These are phyloP conservation scores for Candida anutae DNA, from an alignment of 1,139 yeast species.

Conservation along the genomic window DNA sequence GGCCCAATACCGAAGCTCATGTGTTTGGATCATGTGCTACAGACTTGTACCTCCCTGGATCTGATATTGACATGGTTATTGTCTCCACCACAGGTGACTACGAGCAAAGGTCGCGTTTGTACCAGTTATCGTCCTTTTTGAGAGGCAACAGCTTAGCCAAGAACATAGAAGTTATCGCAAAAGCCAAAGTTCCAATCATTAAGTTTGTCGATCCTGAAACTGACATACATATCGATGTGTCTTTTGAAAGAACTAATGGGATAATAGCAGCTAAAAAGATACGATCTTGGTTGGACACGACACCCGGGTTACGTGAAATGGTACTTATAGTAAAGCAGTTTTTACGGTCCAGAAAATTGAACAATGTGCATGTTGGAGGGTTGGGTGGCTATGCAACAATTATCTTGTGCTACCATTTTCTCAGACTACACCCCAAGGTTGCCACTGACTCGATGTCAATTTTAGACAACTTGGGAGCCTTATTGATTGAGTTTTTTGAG, in stretches of 20 bases:
- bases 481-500: constrained; percentile 88
- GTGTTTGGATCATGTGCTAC: constrained; percentile 97
- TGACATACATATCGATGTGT: constrained; percentile 76
- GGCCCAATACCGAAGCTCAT: constrained; percentile 78
- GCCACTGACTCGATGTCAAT: constrained; percentile 61
- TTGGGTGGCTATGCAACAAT: constrained; percentile 92
- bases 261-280: constrained; percentile 78
- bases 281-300: constrained; percentile 61
- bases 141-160: constrained; percentile 57
- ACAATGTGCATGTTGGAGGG: constrained; percentile 95
- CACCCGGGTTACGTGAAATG: constrained; percentile 80
- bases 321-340: constrained; percentile 85
- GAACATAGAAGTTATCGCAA: constrained; percentile 79
- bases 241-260: constrained; percentile 87
- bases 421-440: constrained; percentile 73
- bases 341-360: constrained; percentile 67
- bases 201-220: constrained; percentile 77
- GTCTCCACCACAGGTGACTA: constrained; percentile 58
- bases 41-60: constrained; percentile 87
- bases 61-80: constrained; percentile 94
- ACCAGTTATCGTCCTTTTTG: constrained; percentile 66
- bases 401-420: constrained; percentile 77
- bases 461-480: constrained; percentile 73
- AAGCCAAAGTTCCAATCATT: constrained; percentile 92
- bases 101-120: constrained; percentile 61